Percentiles rank a stretch among this genome's conserved stretches.
Evolutionary conservation across 257 asterid genomes (phyloP).

Genomic region (Ligustrum vulgare): DNA sequence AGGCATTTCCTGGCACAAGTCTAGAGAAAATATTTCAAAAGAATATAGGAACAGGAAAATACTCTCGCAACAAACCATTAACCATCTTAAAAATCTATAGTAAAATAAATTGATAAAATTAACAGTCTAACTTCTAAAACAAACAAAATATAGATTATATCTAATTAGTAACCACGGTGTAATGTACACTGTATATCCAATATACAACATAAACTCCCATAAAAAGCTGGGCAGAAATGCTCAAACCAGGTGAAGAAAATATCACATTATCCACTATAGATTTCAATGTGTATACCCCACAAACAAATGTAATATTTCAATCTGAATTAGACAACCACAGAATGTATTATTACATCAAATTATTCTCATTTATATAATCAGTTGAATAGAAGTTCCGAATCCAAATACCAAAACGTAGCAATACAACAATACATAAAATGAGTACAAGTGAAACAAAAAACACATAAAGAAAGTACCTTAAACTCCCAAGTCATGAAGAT

Average conservation of each 20-base stretch:
- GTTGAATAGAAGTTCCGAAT: background rate
- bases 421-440: background rate
- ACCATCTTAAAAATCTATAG: background rate
- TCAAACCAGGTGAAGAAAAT: background rate
- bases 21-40: background rate
- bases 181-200: too few species aligned
- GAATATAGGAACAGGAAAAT: background rate
- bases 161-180: too few species aligned
- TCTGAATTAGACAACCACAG: background rate
- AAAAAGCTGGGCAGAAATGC: background rate
- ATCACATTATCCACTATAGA: background rate
- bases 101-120: background rate
- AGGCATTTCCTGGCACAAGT: background rate
- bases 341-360: background rate
- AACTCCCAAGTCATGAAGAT: conserved; percentile 31
- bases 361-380: background rate
- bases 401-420: background rate
- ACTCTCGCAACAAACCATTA: background rate
- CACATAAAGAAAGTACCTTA: background rate
- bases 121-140: too few species aligned
- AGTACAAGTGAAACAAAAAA: background rate
- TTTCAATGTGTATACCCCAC: conserved; percentile 1
- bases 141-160: too few species aligned
- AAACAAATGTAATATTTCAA: background rate
- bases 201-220: background rate